Base-by-base conservation (phyloP, 441 rosid genomes). In the Erodium moschatum region DNA sequence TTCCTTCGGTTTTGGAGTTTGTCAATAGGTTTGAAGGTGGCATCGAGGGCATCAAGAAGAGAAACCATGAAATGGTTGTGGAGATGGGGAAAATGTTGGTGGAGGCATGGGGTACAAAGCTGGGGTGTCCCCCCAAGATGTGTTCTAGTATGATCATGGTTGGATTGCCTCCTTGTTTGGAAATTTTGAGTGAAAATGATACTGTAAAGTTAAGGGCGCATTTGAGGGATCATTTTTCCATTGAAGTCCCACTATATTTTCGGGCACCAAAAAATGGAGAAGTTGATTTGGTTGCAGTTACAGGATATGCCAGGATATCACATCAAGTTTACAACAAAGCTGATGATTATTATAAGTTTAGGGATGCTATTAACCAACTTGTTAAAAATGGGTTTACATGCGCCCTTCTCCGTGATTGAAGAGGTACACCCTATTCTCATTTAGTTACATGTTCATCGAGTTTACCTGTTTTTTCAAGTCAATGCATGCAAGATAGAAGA, bases 141-240 rank as follows among this genome's bases (percentile, higher is more conserved):
- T 85, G 91, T 38, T 74, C 81, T 5, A 89, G 91, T 73, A 89
- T 92, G 98, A 70, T 89, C 74, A 92, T 92, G 98, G 92, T 92
- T 0, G 98, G 97, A 2, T 79, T 92, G 73, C 98, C 98, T 0
- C 78, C 79, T 54, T 81, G 81, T 70, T 76, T 89, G 76, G 84
- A 83, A 29, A 88, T 90, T 77, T 69, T 74, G 1, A 81, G 79
- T 66, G 94, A 89, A 0, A 72, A 75, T 0, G 91, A 90, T 76
- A 60, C 81, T 64, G 68, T 79, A 76, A 84, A 77, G 74, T 79
- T 93, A 9, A 85, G 96, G 78, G 64, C 77, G 2, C 79, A 83
- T 76, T 77, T 93, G 84, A 85, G 98, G 78, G 89, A 89, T 5
- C 76, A 46, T 64, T 93, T 82, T 78, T 38, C 70, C 4, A 77